Conservation (phyloP, 192 early-diverging fungal species). For the Mortierella claussenii region DNA sequence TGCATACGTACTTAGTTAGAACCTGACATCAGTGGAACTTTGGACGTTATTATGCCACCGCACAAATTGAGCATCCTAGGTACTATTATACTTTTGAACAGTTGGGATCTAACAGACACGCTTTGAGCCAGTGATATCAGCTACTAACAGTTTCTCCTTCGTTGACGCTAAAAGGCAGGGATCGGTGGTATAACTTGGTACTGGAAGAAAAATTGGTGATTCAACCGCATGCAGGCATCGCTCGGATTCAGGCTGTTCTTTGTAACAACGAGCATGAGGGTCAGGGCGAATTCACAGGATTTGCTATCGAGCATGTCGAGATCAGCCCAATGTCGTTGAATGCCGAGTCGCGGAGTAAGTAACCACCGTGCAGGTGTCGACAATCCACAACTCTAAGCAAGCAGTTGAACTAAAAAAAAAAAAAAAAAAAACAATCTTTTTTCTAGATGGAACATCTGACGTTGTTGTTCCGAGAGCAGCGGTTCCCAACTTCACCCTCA, state of each 20-base stretch:
- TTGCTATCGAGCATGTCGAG: conserved; percentile 41
- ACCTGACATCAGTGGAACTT: conserved; percentile 38
- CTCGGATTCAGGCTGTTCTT: conserved; percentile 20
- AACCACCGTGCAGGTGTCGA: not conserved
- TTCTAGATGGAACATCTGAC: conserved; percentile 20
- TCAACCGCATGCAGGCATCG: conserved; percentile 22
- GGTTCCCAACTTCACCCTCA: conserved; percentile 27
- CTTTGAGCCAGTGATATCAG: too few relatives aligned
- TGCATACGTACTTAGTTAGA: conserved; percentile 10
- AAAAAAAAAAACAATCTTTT: not conserved
- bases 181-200: conserved; percentile 30
- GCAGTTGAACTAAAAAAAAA: not conserved
- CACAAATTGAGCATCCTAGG: conserved; percentile 25
- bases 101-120: too few relatives aligned
- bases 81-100: not conserved
- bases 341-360: conserved; percentile 13
- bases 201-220: conserved; percentile 37
- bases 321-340: conserved; percentile 20
- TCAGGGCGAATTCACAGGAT: conserved; percentile 22
- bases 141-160: not conserved
- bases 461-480: conserved; percentile 15
- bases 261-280: conserved; percentile 26
- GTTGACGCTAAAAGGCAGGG: conserved; percentile 1
- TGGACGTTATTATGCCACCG: conserved; percentile 34
- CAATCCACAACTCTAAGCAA: too few relatives aligned